Percentiles rank a stretch among this genome's conserved stretches.
These are phyloP conservation scores for Phytophthora megakarya DNA, from an alignment of 352 stramenopile species.

Conservation along the genomic window DNA sequence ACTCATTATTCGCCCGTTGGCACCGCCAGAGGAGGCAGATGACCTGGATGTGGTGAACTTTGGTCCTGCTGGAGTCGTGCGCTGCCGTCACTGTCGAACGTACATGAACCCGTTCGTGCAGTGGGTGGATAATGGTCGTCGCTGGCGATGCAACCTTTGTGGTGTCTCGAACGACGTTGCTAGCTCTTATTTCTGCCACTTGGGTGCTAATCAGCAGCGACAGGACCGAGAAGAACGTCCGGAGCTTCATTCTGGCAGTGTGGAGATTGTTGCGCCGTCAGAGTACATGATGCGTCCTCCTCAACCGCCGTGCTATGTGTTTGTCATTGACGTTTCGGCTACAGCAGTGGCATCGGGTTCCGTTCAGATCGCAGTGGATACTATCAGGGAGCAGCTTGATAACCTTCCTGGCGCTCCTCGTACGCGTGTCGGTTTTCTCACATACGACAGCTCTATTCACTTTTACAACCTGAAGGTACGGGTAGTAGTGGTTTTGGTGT, in stretches of 20 bases:
- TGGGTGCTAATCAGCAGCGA: slow-evolving; percentile 94
- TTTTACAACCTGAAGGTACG: slow-evolving; percentile 91
- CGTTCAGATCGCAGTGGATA: slow-evolving; percentile 72
- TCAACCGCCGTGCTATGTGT: slow-evolving; percentile 88
- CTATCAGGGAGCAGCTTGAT: slow-evolving; percentile 84
- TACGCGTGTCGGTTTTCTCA: slow-evolving; percentile 86
- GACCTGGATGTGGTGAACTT: slow-evolving; percentile 90
- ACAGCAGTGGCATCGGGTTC: slow-evolving; percentile 71
- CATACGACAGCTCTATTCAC: slow-evolving; percentile 85
- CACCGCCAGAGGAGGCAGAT: slow-evolving; percentile 62
- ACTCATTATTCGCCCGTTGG: slow-evolving; percentile 84
- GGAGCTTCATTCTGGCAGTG: slow-evolving; percentile 72
- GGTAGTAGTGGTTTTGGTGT: not conserved
- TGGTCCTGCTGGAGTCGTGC: slow-evolving; percentile 77
- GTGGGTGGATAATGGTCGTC: slow-evolving; percentile 89
- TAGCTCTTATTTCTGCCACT: slow-evolving; percentile 98
- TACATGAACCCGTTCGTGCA: slow-evolving; percentile 92
- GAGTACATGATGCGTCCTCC: slow-evolving; percentile 93
- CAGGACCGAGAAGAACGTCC: slow-evolving; percentile 92
- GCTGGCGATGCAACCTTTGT: slow-evolving; percentile 91
- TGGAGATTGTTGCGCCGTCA: slow-evolving; percentile 86
- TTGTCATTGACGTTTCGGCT: slow-evolving; percentile 90
- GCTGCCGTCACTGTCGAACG: slow-evolving; percentile 88
- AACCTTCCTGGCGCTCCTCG: slow-evolving; percentile 72
- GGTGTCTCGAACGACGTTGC: slow-evolving; percentile 91